phyloP scores from a whole-genome alignment of 495 filamentous ascomycete genomes.

The Parachaetomium inaequale region DNA sequence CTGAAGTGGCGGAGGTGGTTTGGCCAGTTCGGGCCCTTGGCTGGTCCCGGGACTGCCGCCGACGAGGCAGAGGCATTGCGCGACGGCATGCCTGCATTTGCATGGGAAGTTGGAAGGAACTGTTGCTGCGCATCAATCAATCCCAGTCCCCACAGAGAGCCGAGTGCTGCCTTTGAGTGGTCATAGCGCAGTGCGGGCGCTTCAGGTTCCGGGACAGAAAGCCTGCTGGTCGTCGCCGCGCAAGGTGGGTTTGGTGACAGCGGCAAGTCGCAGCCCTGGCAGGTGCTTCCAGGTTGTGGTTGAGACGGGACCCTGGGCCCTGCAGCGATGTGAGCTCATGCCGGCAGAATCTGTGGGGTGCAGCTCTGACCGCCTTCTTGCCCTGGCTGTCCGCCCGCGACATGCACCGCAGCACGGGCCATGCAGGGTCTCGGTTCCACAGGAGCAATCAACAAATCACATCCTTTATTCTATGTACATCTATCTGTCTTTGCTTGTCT shows the following conservation, averaged over 20 bases:
- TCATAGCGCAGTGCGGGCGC: neutral
- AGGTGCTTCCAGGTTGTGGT: neutral
- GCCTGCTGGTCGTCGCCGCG: neutral
- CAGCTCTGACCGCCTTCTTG: constrained; percentile 4
- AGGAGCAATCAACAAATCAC: too few species aligned
- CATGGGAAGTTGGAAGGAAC: neutral
- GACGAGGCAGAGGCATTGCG: constrained; percentile 35
- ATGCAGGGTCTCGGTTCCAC: neutral
- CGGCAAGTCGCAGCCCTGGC: neutral
- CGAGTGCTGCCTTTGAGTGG: neutral
- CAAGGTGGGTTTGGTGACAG: neutral
- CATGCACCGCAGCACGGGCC: neutral
- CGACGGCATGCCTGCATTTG: constrained; percentile 28
- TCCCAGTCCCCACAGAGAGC: neutral
- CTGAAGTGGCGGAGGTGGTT: constrained; percentile 46
- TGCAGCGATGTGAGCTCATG: neutral
- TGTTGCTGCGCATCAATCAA: constrained; percentile 14
- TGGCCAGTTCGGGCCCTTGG: constrained; percentile 38
- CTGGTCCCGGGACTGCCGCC: constrained; percentile 33
- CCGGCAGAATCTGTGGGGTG: constrained; percentile 14
- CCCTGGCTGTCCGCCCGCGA: neutral
- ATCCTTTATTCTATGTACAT: too few species aligned
- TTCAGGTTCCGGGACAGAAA: neutral
- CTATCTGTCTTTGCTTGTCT: too few species aligned
- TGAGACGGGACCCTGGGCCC: neutral